Percentiles rank a stretch among this genome's conserved stretches.
Conservation (phyloP, 2,329 filamentous ascomycete genomes). For the Penicillium digitatum region DNA sequence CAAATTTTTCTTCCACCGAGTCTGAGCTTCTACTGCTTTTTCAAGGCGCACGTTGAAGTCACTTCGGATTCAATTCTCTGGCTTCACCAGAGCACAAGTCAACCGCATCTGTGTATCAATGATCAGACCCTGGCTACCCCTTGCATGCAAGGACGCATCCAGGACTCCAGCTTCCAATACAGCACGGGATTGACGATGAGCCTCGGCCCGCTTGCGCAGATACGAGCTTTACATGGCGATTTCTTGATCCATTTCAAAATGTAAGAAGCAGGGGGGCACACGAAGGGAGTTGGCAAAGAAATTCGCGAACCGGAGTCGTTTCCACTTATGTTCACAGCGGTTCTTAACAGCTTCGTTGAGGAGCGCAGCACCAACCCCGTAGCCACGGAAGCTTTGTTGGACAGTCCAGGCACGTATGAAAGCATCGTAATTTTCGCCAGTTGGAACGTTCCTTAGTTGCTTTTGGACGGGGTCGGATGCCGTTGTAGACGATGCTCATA, state of each 20-base stretch:
- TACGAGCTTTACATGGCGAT: not conserved
- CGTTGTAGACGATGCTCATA: conserved; percentile 38
- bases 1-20: not conserved
- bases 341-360: conserved; percentile 68
- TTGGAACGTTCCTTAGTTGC: not conserved
- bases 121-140: too few relatives aligned
- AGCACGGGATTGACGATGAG: not conserved
- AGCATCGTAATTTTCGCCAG: conserved; percentile 16
- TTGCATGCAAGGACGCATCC: not conserved
- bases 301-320: conserved; percentile 65
- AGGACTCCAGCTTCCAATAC: not conserved
- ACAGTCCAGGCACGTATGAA: conserved; percentile 82
- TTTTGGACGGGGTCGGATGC: not conserved
- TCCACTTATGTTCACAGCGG: conserved; percentile 65
- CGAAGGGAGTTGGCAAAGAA: conserved; percentile 72
- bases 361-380: conserved; percentile 68
- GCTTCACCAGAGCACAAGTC: not conserved
- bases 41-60: not conserved
- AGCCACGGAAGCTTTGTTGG: conserved; percentile 61
- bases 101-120: not conserved
- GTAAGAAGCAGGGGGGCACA: conserved; percentile 52
- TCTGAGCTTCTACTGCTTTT: not conserved
- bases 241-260: not conserved
- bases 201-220: not conserved
- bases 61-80: not conserved